Evolutionary conservation across 2,329 filamentous ascomycete species (phyloP), one percentile per base, ranked within the genome.

Genomic region (Talaromyces sp.): DNA sequence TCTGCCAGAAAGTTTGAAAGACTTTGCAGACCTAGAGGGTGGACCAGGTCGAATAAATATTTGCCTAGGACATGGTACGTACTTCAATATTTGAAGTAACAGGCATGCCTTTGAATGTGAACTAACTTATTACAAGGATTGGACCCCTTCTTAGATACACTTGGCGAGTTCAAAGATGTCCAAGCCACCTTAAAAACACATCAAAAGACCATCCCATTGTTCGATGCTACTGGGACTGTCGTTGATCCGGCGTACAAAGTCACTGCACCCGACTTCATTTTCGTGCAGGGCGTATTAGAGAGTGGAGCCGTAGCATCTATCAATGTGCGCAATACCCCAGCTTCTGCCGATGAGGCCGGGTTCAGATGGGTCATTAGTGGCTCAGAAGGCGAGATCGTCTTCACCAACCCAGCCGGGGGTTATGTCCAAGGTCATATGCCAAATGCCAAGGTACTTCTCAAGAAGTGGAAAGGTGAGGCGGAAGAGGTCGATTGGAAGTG

Each of bases 311-410:
- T 9, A 3, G 64, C 64, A 43, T 66, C 64, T 19, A 66, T 66
- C 37, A 59, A 59, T 54, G 17, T 59, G 41, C 52, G 59, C 35
- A 58, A 13, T 47, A 58, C 35, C 8, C 19, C 52, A 10, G 17
- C 52, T 9, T 41, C 52, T 19, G 64, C 35, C 4, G 52, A 66
- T 4, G 59, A 59, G 15, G 59, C 39, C n/a, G 58, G 50, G 1
- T 58, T 66, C 13, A 54, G 59, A 52, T 66, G 64, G 64, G 52
- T 59, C 22, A 59, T 66, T 43, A 66, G 59, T 31, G 64, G 64
- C 27, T 45, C 64, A 13, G 59, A 66, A 37, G 64, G 64, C 8
- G 64, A 66, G 37, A 31, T 66, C 13, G 43, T 59, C 10, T 62
- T 66, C 25, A 27, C 35, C 33, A 50, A 27, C 17, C 64, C 64